Percentiles rank a stretch among this genome's conserved stretches.
Conservation (phyloP, 495 filamentous ascomycete genomes). For the Pseudotulostoma volvatum region DNA sequence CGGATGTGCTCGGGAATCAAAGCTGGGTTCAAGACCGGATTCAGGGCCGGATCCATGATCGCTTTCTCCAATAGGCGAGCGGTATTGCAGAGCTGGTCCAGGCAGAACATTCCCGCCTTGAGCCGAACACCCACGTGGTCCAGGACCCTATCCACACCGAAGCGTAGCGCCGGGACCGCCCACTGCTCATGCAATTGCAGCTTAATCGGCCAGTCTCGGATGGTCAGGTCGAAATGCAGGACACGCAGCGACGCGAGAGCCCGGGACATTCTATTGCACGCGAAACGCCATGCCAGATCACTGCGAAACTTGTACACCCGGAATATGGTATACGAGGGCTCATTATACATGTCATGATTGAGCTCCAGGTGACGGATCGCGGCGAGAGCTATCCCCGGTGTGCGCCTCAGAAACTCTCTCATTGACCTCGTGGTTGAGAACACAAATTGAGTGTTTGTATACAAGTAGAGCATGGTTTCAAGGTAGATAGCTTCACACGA, state of each 20-base stretch:
- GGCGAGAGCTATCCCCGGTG: slow-evolving; percentile 2
- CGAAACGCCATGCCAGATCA: slow-evolving; percentile 9
- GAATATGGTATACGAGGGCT: slow-evolving; percentile 7
- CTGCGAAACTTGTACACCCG: slow-evolving; percentile 8
- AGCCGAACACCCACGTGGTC: slow-evolving; percentile 6
- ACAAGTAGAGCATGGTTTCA: slow-evolving; percentile 10
- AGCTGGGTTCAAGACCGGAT: no score
- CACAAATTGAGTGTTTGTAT: slow-evolving; percentile 13
- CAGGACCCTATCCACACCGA: slow-evolving; percentile 2
- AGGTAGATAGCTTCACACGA: slow-evolving; percentile 5
- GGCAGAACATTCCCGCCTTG: slow-evolving; percentile 1
- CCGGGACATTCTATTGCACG: slow-evolving; percentile 7
- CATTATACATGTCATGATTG: slow-evolving; percentile 14
- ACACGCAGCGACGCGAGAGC: slow-evolving; percentile 4
- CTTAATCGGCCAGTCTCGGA: slow-evolving; percentile 10
- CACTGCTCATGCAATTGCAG: slow-evolving; percentile 9
- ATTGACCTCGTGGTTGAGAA: slow-evolving; percentile 8
- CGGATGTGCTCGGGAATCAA: no score
- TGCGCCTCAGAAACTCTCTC: slow-evolving; percentile 6
- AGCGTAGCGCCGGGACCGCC: slow-evolving; percentile 10
- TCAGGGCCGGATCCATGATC: slow-evolving; percentile 11
- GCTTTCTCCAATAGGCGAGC: slow-evolving; percentile 6
- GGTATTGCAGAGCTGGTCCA: slow-evolving; percentile 3
- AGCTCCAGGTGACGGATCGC: slow-evolving; percentile 13
- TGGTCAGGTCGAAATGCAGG: slow-evolving; percentile 8